Percentiles rank a stretch among this genome's conserved stretches.
Conservation (phyloP, 2,329 filamentous ascomycete species). For the Davidsoniella australis region DNA sequence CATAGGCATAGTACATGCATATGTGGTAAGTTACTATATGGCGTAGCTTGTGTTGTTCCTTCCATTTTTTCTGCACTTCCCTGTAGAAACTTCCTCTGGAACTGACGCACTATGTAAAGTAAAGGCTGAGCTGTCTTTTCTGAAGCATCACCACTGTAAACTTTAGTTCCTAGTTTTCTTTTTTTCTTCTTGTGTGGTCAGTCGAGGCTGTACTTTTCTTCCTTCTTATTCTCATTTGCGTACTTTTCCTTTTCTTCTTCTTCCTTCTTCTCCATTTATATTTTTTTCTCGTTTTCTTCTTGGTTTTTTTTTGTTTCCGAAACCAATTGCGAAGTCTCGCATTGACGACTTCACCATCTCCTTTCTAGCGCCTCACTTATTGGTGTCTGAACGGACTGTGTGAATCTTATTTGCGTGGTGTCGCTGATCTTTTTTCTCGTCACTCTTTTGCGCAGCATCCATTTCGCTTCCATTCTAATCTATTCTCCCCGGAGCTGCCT, state of each 20-base stretch:
- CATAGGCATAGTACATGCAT: no score
- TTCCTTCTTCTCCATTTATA: constrained; percentile 12
- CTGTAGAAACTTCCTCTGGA: neutral
- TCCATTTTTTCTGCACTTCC: neutral
- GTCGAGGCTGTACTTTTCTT: neutral
- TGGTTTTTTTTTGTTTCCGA: neutral
- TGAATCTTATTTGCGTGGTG: neutral
- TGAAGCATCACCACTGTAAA: neutral
- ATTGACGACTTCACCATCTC: neutral
- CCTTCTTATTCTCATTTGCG: neutral
- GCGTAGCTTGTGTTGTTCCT: constrained; percentile 1
- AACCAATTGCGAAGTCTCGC: neutral
- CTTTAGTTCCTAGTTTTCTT: constrained; percentile 1
- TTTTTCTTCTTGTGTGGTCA: neutral
- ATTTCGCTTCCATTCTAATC: neutral
- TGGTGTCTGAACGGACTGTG: neutral
- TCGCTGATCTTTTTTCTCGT: neutral
- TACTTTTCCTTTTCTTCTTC: constrained; percentile 17
- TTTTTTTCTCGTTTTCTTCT: neutral
- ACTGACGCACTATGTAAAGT: constrained; percentile 4
- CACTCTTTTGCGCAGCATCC: neutral
- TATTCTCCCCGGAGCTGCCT: neutral
- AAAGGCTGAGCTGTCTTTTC: constrained; percentile 12
- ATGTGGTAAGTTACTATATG: neutral
- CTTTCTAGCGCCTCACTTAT: neutral